Conservation (phyloP, 2,329 filamentous ascomycete species). For the Aspergillus thermomutatus region DNA sequence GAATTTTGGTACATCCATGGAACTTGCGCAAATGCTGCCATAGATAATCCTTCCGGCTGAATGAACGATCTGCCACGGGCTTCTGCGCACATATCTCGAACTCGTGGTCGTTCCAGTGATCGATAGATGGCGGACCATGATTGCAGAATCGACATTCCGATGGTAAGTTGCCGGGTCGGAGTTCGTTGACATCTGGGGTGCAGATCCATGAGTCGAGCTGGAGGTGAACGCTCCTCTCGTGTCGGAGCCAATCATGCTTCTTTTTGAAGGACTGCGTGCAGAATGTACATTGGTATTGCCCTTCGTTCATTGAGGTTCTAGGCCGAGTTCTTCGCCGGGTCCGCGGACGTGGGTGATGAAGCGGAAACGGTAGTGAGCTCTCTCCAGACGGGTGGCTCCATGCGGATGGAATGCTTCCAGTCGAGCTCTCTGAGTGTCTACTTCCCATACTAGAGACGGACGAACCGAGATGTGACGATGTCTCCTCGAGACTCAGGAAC, state of each 20-base stretch:
- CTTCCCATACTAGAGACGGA: slow-evolving; percentile 31
- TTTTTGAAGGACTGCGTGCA: slow-evolving; percentile 48
- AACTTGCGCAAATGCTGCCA: slow-evolving; percentile 56
- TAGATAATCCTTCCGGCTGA: slow-evolving; percentile 57
- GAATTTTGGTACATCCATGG: slow-evolving; percentile 49
- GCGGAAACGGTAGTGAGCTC: slow-evolving; percentile 15
- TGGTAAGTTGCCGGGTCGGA: slow-evolving; percentile 9
- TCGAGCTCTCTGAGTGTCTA: slow-evolving; percentile 27
- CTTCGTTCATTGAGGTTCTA: slow-evolving; percentile 3
- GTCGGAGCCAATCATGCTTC: slow-evolving; percentile 50
- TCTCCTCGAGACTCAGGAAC: slow-evolving; percentile 26
- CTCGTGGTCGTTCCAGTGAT: slow-evolving; percentile 52
- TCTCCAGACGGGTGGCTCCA: slow-evolving; percentile 31
- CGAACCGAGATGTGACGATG: slow-evolving; percentile 27
- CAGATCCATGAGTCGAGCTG: slow-evolving; percentile 44
- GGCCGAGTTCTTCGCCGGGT: slow-evolving; percentile 4
- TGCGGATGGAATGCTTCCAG: slow-evolving; percentile 29
- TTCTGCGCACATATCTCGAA: slow-evolving; percentile 53
- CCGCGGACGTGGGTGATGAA: slow-evolving; percentile 12
- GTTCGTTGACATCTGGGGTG: slow-evolving; percentile 17
- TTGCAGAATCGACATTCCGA: slow-evolving; percentile 50
- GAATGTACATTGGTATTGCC: slow-evolving; percentile 47
- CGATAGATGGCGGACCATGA: slow-evolving; percentile 37
- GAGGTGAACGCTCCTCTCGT: slow-evolving; percentile 51
- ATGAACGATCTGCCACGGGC: slow-evolving; percentile 49